These are phyloP conservation scores for Crucibulum laeve DNA, from an alignment of 768 basidiomycete genomes.

Conservation along the genomic window DNA sequence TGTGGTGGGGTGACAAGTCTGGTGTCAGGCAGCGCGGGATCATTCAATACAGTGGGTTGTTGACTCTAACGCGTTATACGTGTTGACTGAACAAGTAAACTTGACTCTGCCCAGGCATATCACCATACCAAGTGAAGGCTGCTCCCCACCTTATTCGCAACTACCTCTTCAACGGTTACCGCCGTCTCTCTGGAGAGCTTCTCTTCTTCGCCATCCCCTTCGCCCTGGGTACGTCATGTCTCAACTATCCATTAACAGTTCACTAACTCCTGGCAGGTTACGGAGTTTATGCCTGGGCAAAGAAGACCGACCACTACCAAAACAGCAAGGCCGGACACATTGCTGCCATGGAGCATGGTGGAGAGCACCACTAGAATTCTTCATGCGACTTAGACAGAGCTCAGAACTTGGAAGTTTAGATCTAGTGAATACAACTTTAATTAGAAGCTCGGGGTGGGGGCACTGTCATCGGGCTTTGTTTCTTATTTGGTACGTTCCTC, in stretches of 20 bases:
- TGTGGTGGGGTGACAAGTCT: slow-evolving; percentile 86
- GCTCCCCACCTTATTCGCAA: slow-evolving; percentile 64
- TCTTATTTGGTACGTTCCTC: no score
- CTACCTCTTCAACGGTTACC: slow-evolving; percentile 87
- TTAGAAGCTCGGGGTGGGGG: not conserved
- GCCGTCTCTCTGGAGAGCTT: slow-evolving; percentile 66
- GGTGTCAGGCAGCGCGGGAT: slow-evolving; percentile 71
- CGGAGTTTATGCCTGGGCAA: slow-evolving; percentile 76
- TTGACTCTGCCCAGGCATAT: slow-evolving; percentile 49
- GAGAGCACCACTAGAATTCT: slow-evolving; percentile 27
- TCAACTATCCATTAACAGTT: not conserved
- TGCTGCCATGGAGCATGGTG: slow-evolving; percentile 26
- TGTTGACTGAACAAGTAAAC: slow-evolving; percentile 3
- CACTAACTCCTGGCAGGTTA: slow-evolving; percentile 48
- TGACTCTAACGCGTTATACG: not conserved
- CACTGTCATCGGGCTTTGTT: no score
- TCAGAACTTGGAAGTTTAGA: no score
- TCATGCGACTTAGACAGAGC: not conserved
- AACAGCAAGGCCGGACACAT: slow-evolving; percentile 83
- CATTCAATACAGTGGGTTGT: slow-evolving; percentile 70
- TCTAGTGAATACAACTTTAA: not conserved
- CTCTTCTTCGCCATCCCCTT: slow-evolving; percentile 81
- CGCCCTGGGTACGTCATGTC: slow-evolving; percentile 58
- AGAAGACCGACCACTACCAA: slow-evolving; percentile 56
- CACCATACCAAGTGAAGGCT: slow-evolving; percentile 77